Evolutionary conservation across 2,329 filamentous ascomycete species (phyloP), one percentile per base, ranked within the genome.

Genomic region (Phialocephala subalpina): DNA sequence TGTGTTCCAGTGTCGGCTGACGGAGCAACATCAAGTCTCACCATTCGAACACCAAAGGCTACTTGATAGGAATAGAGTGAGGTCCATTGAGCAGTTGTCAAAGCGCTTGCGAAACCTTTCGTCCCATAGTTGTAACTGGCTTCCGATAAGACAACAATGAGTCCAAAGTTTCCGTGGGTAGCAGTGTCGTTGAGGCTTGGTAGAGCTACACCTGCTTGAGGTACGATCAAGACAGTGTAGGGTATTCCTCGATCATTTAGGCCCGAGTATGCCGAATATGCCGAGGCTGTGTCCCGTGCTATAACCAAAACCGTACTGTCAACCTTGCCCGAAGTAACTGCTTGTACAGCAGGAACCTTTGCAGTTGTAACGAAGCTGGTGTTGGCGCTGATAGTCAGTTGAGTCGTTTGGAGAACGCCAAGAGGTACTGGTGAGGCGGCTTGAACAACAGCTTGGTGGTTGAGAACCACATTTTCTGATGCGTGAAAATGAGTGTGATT

Each of bases 161-260:
- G 62, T 27, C 86, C 86, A 71, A 83, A 89, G 74, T 87, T 87
- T 67, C 87, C 87, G 58, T 79, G 74, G 1, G 76, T 80, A 3
- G 76, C 78, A 12, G 64, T 62, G 16, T 79, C 78, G 72, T 84
- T 87, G 47, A 89, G 80, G 0, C 76, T 69, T 0, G 87, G 87
- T 29, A 89, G 80, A 25, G 77, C 67, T 11, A 80, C 77, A 22
- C 87, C 87, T 6, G 73, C 72, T 70, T 84, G 79, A 11, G 86
- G 85, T 25, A 89, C 85, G 22, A 83, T 71, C 18, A 88, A 71
- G 9, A 82, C 79, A 69, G 86, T 78, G 72, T 82, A 88, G 1
- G 86, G 85, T 65, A 89, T 89, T 45, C 86, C 87, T 71, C 89
- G 88, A 66, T 81, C 86, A 70, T 86, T 83, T 9, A 89, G 80